Base-by-base conservation (phyloP, 2,329 filamentous ascomycete species). In the Xylariaceae sp. region DNA sequence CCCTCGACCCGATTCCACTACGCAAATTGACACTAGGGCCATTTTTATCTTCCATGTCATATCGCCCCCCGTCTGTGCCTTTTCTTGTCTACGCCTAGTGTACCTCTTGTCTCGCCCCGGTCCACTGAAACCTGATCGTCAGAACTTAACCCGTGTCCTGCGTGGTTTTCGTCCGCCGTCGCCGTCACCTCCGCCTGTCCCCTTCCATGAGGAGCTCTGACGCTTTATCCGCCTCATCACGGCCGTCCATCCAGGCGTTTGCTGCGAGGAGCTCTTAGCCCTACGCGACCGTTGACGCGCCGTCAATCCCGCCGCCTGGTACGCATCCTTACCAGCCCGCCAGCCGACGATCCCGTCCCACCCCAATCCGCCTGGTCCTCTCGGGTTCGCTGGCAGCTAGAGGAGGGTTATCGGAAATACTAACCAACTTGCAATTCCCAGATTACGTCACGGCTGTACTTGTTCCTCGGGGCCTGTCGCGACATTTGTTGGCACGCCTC, bases 241-340 rank as follows among this genome's bases (percentile, higher is more conserved):
- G 17, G 18, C 31, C 14, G 21, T 37, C 32, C 15, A 13, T 33
- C 18, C 31, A 29, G 30, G 29, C 14, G 39, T 43, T 32, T 31
- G 15, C 35, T 26, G 28, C 32, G 31, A 31, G 15, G 6, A 11
- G 19, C 18, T 14, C 9, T 12, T 23, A 26, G 14, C 18, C 18
- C 31, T 43, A 47, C 47, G 44, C 47, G 47, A 48, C 35, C 38
- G 41, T 47, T 33, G 41, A 50, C 47, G 46, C 46, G 46, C 46
- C 41, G 35, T 37, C 35, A 46, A 48, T 41, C 26, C 32, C 36
- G 27, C 38, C 29, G 27, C 38, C 29, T 40, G 40, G 43, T 41
- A 46, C 43, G 40, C 48, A 46, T 38, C 34, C 28, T 41, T 37
- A 41, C 32, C 41, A 29, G 37, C 38, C 38, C 30, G 34, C 38